phyloP scores from a whole-genome alignment of 352 stramenopile genomes.

The Phytophthora palmivora region DNA sequence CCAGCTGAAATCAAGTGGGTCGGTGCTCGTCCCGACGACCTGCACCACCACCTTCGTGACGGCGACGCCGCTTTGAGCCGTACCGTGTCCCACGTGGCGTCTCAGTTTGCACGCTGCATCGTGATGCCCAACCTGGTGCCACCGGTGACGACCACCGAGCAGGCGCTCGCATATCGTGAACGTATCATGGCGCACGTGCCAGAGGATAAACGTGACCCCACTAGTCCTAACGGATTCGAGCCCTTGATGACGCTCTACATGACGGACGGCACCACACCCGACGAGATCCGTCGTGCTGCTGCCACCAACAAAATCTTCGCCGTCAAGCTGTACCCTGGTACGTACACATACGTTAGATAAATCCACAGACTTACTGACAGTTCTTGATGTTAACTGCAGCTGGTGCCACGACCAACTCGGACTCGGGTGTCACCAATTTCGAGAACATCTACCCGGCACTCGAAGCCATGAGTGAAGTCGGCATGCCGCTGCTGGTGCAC shows the following conservation, averaged over 20 bases:
- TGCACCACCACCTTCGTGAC: constrained; percentile 98
- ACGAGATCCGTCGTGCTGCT: constrained; percentile 95
- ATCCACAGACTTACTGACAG: constrained; percentile 5
- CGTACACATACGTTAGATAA: background rate
- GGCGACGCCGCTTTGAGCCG: constrained; percentile 82
- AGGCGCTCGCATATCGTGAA: constrained; percentile 96
- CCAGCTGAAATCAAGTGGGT: constrained; percentile 47
- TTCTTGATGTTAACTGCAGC: constrained; percentile 39
- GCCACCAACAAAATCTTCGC: constrained; percentile 92
- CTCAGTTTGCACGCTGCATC: constrained; percentile 91
- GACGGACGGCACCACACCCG: constrained; percentile 96
- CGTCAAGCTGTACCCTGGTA: constrained; percentile 98
- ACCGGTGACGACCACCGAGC: constrained; percentile 94
- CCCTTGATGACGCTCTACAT: constrained; percentile 99
- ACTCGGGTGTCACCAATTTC: constrained; percentile 97
- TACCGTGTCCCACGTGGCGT: constrained; percentile 82
- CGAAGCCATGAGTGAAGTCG: constrained; percentile 72
- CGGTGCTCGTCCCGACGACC: constrained; percentile 90
- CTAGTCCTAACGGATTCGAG: constrained; percentile 72
- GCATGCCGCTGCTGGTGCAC: constrained; percentile 97
- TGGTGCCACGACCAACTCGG: constrained; percentile 98
- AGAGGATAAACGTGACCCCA: constrained; percentile 39
- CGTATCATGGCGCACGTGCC: constrained; percentile 92
- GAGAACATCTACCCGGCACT: constrained; percentile 93
- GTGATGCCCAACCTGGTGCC: constrained; percentile 99